Conservation (phyloP, 371 early-diverging fungal genomes). For the Catenaria anguillulae region DNA sequence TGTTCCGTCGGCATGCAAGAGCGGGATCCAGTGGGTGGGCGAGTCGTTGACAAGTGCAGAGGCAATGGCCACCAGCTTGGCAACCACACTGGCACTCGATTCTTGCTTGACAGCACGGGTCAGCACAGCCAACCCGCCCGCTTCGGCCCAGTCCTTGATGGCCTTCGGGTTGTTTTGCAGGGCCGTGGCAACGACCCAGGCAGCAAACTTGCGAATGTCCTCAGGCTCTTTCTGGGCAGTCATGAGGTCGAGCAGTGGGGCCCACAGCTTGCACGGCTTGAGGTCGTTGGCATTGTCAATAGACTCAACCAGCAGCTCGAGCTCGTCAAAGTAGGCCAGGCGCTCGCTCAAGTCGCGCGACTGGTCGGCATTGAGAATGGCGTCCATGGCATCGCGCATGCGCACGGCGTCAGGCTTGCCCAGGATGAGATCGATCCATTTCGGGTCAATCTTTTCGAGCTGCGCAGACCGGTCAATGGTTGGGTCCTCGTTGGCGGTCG, state of each 20-base stretch:
- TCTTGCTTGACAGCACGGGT: not conserved
- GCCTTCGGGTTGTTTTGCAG: slow-evolving; percentile 83
- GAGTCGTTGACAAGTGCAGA: not conserved
- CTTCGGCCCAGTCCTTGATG: not conserved
- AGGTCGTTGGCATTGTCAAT: slow-evolving; percentile 89
- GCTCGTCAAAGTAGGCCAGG: slow-evolving; percentile 70
- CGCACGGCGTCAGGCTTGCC: slow-evolving; percentile 77
- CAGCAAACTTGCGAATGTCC: slow-evolving; percentile 49
- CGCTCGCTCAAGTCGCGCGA: slow-evolving; percentile 47
- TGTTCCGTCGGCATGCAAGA: not conserved
- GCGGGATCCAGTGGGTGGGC: not conserved
- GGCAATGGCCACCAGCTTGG: not conserved
- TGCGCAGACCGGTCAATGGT: slow-evolving; percentile 22
- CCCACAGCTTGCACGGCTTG: slow-evolving; percentile 77
- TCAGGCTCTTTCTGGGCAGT: slow-evolving; percentile 23
- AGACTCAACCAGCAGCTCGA: slow-evolving; percentile 86
- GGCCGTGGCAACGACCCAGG: slow-evolving; percentile 86
- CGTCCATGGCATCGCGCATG: slow-evolving; percentile 63
- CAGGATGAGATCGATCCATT: slow-evolving; percentile 71
- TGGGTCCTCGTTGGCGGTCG: slow-evolving; percentile 54
- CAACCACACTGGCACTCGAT: not conserved
- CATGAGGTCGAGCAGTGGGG: slow-evolving; percentile 42
- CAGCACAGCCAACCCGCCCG: not conserved
- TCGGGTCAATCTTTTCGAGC: slow-evolving; percentile 44
- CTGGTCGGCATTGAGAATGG: slow-evolving; percentile 39